Percentiles rank a stretch among this genome's conserved stretches.
phyloP scores from a whole-genome alignment of 331 rosid genomes.

The Arachis monticola region DNA sequence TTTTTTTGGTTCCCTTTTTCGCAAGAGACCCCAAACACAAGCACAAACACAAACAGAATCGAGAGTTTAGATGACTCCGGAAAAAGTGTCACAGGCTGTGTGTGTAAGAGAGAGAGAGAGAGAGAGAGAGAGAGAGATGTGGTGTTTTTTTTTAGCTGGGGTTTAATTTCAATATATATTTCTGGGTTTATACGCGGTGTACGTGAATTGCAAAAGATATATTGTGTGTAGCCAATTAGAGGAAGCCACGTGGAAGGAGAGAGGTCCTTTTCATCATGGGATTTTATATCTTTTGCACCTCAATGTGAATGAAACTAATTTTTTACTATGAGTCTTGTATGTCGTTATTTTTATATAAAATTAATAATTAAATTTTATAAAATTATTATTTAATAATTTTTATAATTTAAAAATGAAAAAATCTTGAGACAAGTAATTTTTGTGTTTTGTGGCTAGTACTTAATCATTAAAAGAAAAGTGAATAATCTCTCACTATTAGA shows the following conservation, averaged over 20 bases:
- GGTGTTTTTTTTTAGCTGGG: background rate
- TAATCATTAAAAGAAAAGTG: too few species aligned
- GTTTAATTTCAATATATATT: constrained; percentile 22
- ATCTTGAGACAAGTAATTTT: too few species aligned
- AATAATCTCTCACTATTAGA: too few species aligned
- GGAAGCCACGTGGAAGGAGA: constrained; percentile 32
- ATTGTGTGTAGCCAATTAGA: background rate
- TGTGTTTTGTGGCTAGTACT: too few species aligned
- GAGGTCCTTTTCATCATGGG: background rate
- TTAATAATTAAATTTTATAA: too few species aligned
- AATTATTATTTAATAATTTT: too few species aligned
- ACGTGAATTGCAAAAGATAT: background rate
- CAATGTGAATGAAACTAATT: background rate
- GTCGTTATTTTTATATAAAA: too few species aligned
- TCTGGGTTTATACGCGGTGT: constrained; percentile 26
- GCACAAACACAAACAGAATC: background rate
- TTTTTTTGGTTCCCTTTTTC: too few species aligned
- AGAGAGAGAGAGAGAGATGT: constrained; percentile 28
- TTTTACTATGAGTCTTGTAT: too few species aligned
- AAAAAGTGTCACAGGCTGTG: constrained; percentile 25
- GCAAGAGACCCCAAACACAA: constrained; percentile 36
- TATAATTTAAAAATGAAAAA: too few species aligned
- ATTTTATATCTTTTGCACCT: too few species aligned
- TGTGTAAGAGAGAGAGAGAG: too few species aligned
- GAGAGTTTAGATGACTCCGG: constrained; percentile 1